Percentiles rank a stretch among this genome's conserved stretches.
phyloP scores from a whole-genome alignment of 192 early-diverging fungal genomes.

The Backusella psychrophila region DNA sequence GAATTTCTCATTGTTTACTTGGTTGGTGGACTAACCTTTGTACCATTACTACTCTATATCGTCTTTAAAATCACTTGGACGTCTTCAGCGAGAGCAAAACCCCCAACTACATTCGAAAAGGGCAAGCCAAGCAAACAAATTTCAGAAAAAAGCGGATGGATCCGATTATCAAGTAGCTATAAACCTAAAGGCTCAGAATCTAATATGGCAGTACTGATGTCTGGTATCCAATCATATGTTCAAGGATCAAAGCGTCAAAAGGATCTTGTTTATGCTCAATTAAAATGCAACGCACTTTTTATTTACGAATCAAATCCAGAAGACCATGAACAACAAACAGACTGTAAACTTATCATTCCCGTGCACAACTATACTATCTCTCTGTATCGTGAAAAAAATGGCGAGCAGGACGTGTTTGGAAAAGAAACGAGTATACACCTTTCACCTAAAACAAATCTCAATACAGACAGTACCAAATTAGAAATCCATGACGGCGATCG shows the following conservation, averaged over 20 bases:
- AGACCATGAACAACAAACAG: neutral
- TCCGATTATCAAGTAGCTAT: slow-evolving; percentile 21
- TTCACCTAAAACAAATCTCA: slow-evolving; percentile 3
- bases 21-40: slow-evolving; percentile 41
- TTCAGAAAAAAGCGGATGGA: slow-evolving; percentile 31
- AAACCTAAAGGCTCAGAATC: slow-evolving; percentile 9
- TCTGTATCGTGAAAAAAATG: slow-evolving; percentile 71
- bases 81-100: neutral
- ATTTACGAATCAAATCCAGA: slow-evolving; percentile 60
- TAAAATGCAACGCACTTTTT: slow-evolving; percentile 76
- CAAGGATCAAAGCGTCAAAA: slow-evolving; percentile 22
- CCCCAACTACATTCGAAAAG: neutral
- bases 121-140: neutral
- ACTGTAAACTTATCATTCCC: slow-evolving; percentile 55
- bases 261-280: slow-evolving; percentile 54
- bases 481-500: slow-evolving; percentile 40
- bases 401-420: slow-evolving; percentile 72
- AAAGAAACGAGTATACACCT: slow-evolving; percentile 62
- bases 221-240: slow-evolving; percentile 13
- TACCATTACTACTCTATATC: slow-evolving; percentile 30
- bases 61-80: slow-evolving; percentile 3
- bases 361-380: slow-evolving; percentile 73
- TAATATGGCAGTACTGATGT: slow-evolving; percentile 8
- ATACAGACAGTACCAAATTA: neutral
- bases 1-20: slow-evolving; percentile 36